Evolutionary conservation across 2,329 filamentous ascomycete genomes (phyloP), one percentile per base, ranked within the genome.

Genomic region (Arthrobotrys iridis): DNA sequence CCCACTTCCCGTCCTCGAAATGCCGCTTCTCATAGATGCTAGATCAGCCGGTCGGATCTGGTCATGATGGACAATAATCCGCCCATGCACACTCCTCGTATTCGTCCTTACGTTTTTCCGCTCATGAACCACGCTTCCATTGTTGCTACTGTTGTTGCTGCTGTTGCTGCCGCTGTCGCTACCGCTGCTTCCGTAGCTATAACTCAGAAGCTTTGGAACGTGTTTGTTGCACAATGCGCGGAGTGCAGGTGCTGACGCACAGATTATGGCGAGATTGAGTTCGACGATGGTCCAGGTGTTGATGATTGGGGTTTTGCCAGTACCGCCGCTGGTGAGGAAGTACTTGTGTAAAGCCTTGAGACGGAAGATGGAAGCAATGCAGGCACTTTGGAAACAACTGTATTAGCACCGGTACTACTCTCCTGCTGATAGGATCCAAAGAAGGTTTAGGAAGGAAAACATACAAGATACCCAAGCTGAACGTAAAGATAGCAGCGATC

Each of bases 401-500:
- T 28, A 15, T 65, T 60, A 72, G 58, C 7, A 37, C 5, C 28
- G 7, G 8, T 8, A 37, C 22, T 33, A 24, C 13, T n/a, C 3
- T 26, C 24, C 28, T 2, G 13, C 18, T 8, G 15, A 7, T 35
- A 24, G 2, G n/a, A n/a, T 22, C n/a, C 30, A 4, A 28, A 28
- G 2, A 15, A 15, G 10, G 22, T n/a, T n/a, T n/a, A n/a, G 10
- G 28, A 26, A 24, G 22, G 5, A 8, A 35, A n/a, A 67, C 71
- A 68, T 59, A 75, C 71, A 75, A 68, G 7, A 71, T 76, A 26
- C 72, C 72, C 40, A 76, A 60, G 24, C 72, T 71, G 43, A 76
- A 76, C 1, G 72, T 76, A 33, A 76, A 70, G 4, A 76, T 22
- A 1, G 72, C 72, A 15, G 65, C 72, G 3, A 76, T 71, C 28